phyloP scores from a whole-genome alignment of 306 rosid species.

The Lotus japonicus region DNA sequence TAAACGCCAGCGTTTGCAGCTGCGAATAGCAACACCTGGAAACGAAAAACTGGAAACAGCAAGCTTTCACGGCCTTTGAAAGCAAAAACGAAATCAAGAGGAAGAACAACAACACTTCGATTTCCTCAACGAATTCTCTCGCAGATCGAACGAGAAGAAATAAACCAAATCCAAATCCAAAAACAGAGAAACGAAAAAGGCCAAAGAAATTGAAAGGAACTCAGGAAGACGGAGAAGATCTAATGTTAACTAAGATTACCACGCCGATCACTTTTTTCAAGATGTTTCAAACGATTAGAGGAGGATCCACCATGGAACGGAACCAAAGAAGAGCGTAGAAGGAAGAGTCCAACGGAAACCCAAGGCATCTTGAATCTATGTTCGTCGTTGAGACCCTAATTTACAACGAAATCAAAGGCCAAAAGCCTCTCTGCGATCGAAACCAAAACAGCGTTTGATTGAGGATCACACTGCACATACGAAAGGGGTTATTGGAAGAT shows the following conservation, averaged over 20 bases:
- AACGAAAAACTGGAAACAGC: neutral
- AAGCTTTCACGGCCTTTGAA: neutral
- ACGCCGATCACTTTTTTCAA: conserved; percentile 75
- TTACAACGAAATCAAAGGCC: neutral
- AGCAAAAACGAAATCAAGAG: conserved; percentile 10
- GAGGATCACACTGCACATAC: neutral
- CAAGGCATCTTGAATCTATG: conserved; percentile 62
- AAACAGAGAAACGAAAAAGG: neutral
- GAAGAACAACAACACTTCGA: conserved; percentile 10
- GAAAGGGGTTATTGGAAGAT: neutral
- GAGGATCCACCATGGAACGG: conserved; percentile 57
- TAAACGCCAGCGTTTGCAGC: neutral
- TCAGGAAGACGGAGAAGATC: neutral
- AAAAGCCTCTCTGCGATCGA: conserved; percentile 11
- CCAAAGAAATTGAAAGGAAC: neutral
- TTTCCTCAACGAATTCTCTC: neutral
- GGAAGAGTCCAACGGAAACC: conserved; percentile 29
- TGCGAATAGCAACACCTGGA: neutral
- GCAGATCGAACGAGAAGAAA: neutral
- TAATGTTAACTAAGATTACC: conserved; percentile 83
- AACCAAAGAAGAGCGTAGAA: conserved; percentile 34
- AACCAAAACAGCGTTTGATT: conserved; percentile 9
- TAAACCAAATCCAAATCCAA: no score
- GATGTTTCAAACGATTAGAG: conserved; percentile 68
- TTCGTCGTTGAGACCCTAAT: conserved; percentile 54